These are phyloP conservation scores for Flammula alnicola DNA, from an alignment of 1,284 basidiomycete genomes.

Conservation along the genomic window DNA sequence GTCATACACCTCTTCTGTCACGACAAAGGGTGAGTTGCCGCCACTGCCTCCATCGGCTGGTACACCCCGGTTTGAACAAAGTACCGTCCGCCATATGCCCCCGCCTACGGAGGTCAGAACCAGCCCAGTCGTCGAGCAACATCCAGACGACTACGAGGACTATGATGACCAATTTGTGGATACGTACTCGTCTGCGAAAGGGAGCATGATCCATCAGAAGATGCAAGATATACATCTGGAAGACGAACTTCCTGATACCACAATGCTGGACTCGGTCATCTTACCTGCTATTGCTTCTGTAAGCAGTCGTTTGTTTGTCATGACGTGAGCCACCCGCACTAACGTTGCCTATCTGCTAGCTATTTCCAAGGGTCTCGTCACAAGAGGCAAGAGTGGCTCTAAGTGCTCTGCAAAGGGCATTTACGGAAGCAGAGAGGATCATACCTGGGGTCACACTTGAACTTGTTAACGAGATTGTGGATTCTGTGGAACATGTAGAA, in stretches of 20 bases:
- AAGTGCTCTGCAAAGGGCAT: constrained; percentile 84
- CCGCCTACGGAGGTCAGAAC: constrained; percentile 23
- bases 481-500: constrained; percentile 89
- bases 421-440: constrained; percentile 89
- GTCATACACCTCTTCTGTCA: constrained; percentile 46
- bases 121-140: constrained; percentile 38
- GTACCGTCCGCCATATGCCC: constrained; percentile 66
- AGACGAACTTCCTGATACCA: constrained; percentile 78
- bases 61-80: constrained; percentile 57
- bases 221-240: constrained; percentile 53
- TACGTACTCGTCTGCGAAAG: constrained; percentile 38
- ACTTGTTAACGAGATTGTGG: constrained; percentile 85
- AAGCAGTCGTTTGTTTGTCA: constrained; percentile 36
- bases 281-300: constrained; percentile 92
- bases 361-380: constrained; percentile 87
- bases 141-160: constrained; percentile 70
- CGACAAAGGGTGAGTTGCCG: constrained; percentile 64
- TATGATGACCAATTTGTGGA: constrained; percentile 61
- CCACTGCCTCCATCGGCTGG: constrained; percentile 52
- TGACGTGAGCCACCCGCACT: constrained; percentile 7
- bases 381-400: constrained; percentile 86
- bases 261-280: constrained; percentile 94
- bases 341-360: constrained; percentile 45
- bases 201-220: constrained; percentile 44
- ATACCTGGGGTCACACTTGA: constrained; percentile 85